Percentiles rank a stretch among this genome's conserved stretches.
Evolutionary conservation across 768 basidiomycete genomes (phyloP).

Genomic region (Thelephora aurantiotincta): DNA sequence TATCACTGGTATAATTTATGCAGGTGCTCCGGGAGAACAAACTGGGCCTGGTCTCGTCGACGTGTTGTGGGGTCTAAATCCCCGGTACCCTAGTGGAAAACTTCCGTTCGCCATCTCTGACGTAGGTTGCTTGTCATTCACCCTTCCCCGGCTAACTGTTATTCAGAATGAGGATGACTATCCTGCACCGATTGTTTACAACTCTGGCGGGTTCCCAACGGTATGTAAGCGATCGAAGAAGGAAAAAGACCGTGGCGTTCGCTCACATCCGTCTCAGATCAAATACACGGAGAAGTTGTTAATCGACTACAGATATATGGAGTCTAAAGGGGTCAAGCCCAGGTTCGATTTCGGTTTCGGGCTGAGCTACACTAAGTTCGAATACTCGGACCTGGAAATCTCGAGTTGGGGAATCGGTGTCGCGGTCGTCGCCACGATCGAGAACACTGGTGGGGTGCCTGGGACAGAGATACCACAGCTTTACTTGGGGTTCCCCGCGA

Average conservation of each 20-base stretch:
- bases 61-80: background rate
- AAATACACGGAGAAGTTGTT: conserved; percentile 44
- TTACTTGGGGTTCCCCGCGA: conserved; percentile 35
- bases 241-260: too few species aligned
- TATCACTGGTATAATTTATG: background rate
- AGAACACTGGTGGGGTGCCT: conserved; percentile 37
- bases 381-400: conserved; percentile 34
- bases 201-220: conserved; percentile 12
- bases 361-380: conserved; percentile 59
- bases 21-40: background rate
- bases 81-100: background rate
- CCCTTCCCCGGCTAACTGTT: background rate
- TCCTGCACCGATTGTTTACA: conserved; percentile 29
- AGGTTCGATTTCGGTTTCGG: conserved; percentile 62
- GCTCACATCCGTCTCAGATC: conserved; percentile 20
- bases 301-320: conserved; percentile 47
- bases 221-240: background rate
- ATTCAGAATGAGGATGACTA: conserved; percentile 29
- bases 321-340: conserved; percentile 31
- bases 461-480: conserved; percentile 47
- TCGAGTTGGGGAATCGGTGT: conserved; percentile 23
- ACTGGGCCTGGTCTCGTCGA: background rate
- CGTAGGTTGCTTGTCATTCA: background rate
- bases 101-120: background rate
- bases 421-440: conserved; percentile 36